Evolutionary conservation across 1,139 yeast genomes (phyloP), one percentile per base, ranked within the genome.

Genomic region (Tardiomyces blankii): DNA sequence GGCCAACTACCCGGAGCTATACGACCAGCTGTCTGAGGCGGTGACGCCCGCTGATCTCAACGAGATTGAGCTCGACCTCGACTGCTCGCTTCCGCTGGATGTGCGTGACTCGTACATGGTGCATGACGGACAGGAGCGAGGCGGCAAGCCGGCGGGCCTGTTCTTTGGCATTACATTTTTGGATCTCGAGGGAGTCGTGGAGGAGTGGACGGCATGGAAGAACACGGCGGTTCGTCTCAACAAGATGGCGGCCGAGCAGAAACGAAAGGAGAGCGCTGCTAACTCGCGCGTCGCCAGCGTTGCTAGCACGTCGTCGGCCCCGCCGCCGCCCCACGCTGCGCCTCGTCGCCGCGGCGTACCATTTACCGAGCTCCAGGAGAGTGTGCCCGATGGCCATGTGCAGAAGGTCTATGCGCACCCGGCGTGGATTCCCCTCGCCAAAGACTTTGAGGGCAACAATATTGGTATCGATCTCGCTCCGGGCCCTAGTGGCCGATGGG

Each of bases 401-500:
- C 85, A 83, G 58, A 70, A 74, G 2, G 78, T 77, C 1, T 89
- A 85, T 65, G 91, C 96, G 2, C 88, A 87, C 62, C 80, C 87
- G 6, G 78, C 76, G 59, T 89, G 97, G 97, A 81, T 89, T 46
- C 97, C 97, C 1, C 64, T 89, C 41, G 77, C 87, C 18, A 85
- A 94, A 12, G 97, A 89, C 61, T 80, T 78, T 49, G 81, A 84
- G 11, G 97, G 97, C 18, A 89, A 89, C 65, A 87, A 87, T 59
- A 80, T 89, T 45, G 97, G 89, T 43, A 72, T 89, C 13, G 97
- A 89, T 64, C 70, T 89, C 50, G 83, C 91, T 2, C 96, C 96
- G 1, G 95, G 86, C 3, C 70, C 78, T 2, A 65, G 68, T 16
- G 95, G 95, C 30, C 70, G 66, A 41, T 74, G 79, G 70, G 97